Base-by-base conservation (phyloP, 495 filamentous ascomycete genomes). In the Ascobolus immersus region DNA sequence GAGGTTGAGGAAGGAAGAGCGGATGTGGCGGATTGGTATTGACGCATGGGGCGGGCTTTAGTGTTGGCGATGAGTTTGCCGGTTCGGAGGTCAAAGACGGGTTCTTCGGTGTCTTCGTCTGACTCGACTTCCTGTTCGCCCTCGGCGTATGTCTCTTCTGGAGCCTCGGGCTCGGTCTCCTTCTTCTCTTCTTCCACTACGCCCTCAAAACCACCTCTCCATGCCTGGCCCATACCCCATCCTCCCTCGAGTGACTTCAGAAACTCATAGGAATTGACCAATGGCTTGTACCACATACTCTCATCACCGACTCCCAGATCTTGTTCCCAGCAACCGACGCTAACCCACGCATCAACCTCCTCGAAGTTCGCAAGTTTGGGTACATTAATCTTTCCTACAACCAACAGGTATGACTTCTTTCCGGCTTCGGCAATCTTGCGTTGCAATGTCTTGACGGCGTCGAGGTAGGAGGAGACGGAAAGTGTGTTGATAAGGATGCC, bases 251-350 rank as follows among this genome's bases (percentile, higher is more conserved):
- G 73, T 73, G 28, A 91, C 48, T 22, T 65, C 67, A 17, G n/a
- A n/a, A 94, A 55, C 61, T 94, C 86, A 47, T 80, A 94, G 2
- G 86, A 82, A 8, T 89, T 96, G 21, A 96, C 65, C 3, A 94
- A 65, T 1, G 79, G 78, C 47, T 64, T 71, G 56, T 86, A 81
- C 15, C 39, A 46, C 13, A 39, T 39, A 4, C 28, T 17, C 4
- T 17, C 28, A 15, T 43, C 47, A 0, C 53, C 30, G 20, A 31
- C 40, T 2, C 47, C 47, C 9, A 94, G 66, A 28, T 94, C 73
- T 47, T 84, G 90, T 53, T 96, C 86, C 86, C 89, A 94, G 54
- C 86, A 96, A 7, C 89, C 89, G 26, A 96, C 74, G 1, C 93
- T 82, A 0, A 94, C 81, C 86, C 86, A 96, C 10, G 76, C 89